phyloP scores from a whole-genome alignment of 164 flowering plant genomes.

The Aristolochia californica region DNA sequence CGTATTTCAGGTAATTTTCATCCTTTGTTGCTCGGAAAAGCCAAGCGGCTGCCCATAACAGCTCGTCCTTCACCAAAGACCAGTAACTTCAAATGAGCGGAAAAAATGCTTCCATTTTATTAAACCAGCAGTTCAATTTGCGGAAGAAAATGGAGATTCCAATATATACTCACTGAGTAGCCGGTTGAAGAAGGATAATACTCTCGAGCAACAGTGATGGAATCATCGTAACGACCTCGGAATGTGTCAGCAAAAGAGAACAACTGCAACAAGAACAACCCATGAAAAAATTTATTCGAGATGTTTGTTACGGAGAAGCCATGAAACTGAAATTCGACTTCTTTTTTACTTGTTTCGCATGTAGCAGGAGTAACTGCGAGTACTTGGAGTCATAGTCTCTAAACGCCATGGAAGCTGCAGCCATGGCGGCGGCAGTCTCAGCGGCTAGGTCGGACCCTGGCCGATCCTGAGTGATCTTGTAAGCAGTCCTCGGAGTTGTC shows the following conservation, averaged over 20 bases:
- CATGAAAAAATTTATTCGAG: too few relatives aligned
- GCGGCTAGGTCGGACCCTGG: slow-evolving; percentile 85
- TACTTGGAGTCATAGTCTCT: slow-evolving; percentile 43
- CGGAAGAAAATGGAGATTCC: neutral
- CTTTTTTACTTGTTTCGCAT: slow-evolving; percentile 52
- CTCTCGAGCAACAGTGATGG: slow-evolving; percentile 39
- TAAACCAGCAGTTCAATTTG: too few relatives aligned
- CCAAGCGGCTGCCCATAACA: slow-evolving; percentile 92
- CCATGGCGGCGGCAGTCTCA: slow-evolving; percentile 89
- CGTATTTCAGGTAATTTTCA: slow-evolving; percentile 60
- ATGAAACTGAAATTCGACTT: neutral
- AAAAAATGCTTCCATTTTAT: too few relatives aligned
- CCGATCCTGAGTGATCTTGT: slow-evolving; percentile 35
- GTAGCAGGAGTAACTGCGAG: slow-evolving; percentile 39
- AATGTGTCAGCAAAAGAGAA: slow-evolving; percentile 75
- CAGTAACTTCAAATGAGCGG: too few relatives aligned
- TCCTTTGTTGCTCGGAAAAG: slow-evolving; percentile 61
- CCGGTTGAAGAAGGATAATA: too few relatives aligned
- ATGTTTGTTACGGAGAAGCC: neutral
- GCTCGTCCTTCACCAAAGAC: slow-evolving; percentile 53
- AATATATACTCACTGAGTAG: slow-evolving; percentile 39
- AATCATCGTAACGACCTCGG: slow-evolving; percentile 58
- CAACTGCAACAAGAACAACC: slow-evolving; percentile 33
- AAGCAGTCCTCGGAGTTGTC: slow-evolving; percentile 71
- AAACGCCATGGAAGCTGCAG: slow-evolving; percentile 71